Conservation (phyloP, 2,329 filamentous ascomycete genomes). For the Amauroascus verrucosus region DNA sequence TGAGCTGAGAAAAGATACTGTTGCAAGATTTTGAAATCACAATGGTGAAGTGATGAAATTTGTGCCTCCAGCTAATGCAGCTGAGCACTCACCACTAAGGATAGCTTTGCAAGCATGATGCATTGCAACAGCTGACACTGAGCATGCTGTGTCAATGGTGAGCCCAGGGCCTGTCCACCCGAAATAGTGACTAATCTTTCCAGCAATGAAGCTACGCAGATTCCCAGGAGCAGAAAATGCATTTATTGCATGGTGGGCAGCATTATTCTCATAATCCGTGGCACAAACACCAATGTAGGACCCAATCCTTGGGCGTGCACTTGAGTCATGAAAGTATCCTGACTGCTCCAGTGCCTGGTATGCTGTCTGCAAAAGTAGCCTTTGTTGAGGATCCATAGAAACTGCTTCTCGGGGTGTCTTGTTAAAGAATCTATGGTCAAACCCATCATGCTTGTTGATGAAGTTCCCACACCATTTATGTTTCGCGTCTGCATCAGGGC, state of each 20-base stretch:
- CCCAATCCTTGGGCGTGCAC: constrained; percentile 16
- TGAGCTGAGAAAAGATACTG: constrained; percentile 19
- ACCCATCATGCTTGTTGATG: constrained; percentile 18
- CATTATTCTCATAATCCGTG: constrained; percentile 9
- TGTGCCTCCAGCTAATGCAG: constrained; percentile 16
- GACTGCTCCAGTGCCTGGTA: constrained; percentile 16
- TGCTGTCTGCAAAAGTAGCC: constrained; percentile 17
- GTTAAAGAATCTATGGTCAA: constrained; percentile 25
- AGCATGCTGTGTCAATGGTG: constrained; percentile 25
- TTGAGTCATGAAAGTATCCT: constrained; percentile 1
- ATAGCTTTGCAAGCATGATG: constrained; percentile 24
- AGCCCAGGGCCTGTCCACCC: constrained; percentile 23
- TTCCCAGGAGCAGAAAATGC: constrained; percentile 18
- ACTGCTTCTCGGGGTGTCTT: constrained; percentile 15
- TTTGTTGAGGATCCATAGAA: constrained; percentile 20
- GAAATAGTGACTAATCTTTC: constrained; percentile 24
- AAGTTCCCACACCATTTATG: constrained; percentile 15
- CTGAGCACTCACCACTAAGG: constrained; percentile 13
- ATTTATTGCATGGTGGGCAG: constrained; percentile 10
- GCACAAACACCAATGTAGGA: constrained; percentile 15
- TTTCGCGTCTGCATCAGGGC: constrained; percentile 3
- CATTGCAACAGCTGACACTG: constrained; percentile 21
- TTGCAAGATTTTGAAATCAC: constrained; percentile 17
- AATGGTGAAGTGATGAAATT: background rate
- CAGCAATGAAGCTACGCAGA: constrained; percentile 20